A percentile compares a stretch with the other conserved stretches of the same genome.
Evolutionary conservation across 129 eudicot genomes (phyloP).

Genomic region (Chrysanthemum lavandulifolium): DNA sequence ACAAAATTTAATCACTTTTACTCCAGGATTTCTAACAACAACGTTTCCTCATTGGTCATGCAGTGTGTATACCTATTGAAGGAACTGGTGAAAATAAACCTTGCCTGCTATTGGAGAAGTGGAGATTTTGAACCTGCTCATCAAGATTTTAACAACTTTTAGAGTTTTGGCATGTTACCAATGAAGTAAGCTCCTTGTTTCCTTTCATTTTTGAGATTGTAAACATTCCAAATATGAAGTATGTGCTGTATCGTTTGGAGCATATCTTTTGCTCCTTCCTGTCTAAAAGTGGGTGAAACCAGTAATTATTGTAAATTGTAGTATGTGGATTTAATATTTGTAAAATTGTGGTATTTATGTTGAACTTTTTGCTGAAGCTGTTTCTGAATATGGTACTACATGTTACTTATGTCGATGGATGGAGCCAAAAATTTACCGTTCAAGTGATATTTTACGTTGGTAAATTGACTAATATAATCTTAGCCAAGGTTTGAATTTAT

Average conservation of each 20-base stretch:
- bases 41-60: slow-evolving; percentile 6
- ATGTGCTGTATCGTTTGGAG: neutral
- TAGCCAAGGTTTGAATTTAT: no score
- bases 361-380: no score
- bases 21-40: neutral
- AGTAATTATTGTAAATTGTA: slow-evolving; percentile 10
- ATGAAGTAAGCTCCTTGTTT: slow-evolving; percentile 6
- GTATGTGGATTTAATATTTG: no score
- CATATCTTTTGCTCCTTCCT: neutral
- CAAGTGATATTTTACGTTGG: no score
- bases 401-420: no score
- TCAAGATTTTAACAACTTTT: slow-evolving; percentile 15
- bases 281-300: slow-evolving; percentile 14
- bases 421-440: no score
- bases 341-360: no score
- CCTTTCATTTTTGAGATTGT: slow-evolving; percentile 12
- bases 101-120: slow-evolving; percentile 27
- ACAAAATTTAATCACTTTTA: neutral
- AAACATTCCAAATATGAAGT: slow-evolving; percentile 11
- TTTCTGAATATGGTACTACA: no score
- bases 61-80: slow-evolving; percentile 27
- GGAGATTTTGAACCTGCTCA: slow-evolving; percentile 25
- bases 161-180: slow-evolving; percentile 31
- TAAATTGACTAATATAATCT: no score
- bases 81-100: slow-evolving; percentile 22